phyloP scores from a whole-genome alignment of 768 basidiomycete species.

The Termitomyces eurrhizus region DNA sequence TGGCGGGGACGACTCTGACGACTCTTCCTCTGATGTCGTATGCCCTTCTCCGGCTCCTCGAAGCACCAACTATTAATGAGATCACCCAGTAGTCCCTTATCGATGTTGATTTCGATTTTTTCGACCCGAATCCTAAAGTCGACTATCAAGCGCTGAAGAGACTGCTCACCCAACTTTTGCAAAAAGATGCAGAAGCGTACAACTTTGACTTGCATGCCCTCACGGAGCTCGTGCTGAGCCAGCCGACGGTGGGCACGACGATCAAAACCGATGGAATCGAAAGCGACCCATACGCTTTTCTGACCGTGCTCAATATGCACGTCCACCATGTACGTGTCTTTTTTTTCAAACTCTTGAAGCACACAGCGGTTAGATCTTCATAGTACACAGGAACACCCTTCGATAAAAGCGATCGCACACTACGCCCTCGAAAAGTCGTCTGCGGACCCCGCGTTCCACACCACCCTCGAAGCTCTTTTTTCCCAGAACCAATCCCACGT shows the following conservation, averaged over 20 bases:
- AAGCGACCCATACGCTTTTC: constrained; percentile 86
- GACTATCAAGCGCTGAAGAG: constrained; percentile 89
- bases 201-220: constrained; percentile 64
- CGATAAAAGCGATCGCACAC: constrained; percentile 62
- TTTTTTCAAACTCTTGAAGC: constrained; percentile 12
- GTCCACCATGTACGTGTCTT: constrained; percentile 48
- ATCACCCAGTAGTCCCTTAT: constrained; percentile 51
- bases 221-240: constrained; percentile 72
- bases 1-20: constrained; percentile 32
- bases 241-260: constrained; percentile 78
- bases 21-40: constrained; percentile 33
- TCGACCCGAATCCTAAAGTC: constrained; percentile 73
- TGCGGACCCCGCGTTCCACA: constrained; percentile 44
- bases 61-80: neutral
- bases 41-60: neutral
- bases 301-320: constrained; percentile 77
- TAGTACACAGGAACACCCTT: constrained; percentile 55
- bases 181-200: constrained; percentile 61
- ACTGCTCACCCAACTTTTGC: constrained; percentile 64
- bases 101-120: constrained; percentile 93
- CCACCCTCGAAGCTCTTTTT: constrained; percentile 51
- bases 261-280: constrained; percentile 90
- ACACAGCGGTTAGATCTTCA: neutral
- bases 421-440: constrained; percentile 64
- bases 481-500: constrained; percentile 52